Evolutionary conservation across 2,329 filamentous ascomycete genomes (phyloP), one percentile per base, ranked within the genome.

Genomic region (Colletotrichum sansevieriae): DNA sequence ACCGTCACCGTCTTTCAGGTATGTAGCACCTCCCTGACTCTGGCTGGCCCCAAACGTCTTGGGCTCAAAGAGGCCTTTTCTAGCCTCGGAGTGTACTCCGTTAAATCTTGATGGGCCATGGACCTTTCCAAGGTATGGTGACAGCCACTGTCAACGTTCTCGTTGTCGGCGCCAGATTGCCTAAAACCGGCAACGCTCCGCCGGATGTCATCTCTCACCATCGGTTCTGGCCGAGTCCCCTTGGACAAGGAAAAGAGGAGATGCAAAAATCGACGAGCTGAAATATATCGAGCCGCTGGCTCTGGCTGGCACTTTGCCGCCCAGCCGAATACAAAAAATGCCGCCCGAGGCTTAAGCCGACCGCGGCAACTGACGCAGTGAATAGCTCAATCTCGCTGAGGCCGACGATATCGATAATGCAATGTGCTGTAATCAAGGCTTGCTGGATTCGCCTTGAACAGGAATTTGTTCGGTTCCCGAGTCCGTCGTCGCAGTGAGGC

Each of bases 1-100:
- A 39, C 46, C n/a, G n/a, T n/a, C n/a, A n/a, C n/a, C 41, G 54
- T 68, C 61, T 65, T 62, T 41, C 20, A 37, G 15, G 29, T 39
- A 35, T n/a, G n/a, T n/a, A n/a, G n/a, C n/a, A n/a, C 22, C 22
- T 15, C 20, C 25, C 25, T 35, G 49, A 54, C 29, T 33, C 49
- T 47, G 56, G 29, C 43, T 47, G 56, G 29, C 56, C 43, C 25
- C 43, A 59, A 59, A 15, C n/a, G 18, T 12, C 25, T 22, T 49
- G 43, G 25, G 8, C 29, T 29, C 29, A 29, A 7, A 29, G 29
- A 29, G 7, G 29, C 29, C 8, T 35, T 49, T 41, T 25, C 49
- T 51, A 43, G 58, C 44, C 51, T 57, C 64, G 64, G 64, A 63
- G 37, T 35, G 22, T 10, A 58, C 59, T 44, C 58, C 43, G 60